Conservation (phyloP, 2,329 filamentous ascomycete species). For the Penicillium sp. region DNA sequence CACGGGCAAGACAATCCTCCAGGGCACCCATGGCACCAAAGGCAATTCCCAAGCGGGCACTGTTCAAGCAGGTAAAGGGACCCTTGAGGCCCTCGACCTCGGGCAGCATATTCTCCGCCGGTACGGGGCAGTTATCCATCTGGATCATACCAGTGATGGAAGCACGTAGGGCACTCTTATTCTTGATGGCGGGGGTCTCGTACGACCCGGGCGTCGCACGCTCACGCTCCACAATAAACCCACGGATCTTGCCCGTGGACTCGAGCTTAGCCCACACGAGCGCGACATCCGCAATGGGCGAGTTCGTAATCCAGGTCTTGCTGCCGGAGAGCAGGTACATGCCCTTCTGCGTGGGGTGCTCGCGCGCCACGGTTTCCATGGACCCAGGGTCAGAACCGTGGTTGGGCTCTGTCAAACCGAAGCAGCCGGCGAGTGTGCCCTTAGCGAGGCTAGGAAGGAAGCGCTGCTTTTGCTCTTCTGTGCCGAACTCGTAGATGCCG, state of each 20-base stretch:
- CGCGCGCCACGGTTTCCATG: slow-evolving; percentile 84
- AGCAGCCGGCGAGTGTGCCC: slow-evolving; percentile 78
- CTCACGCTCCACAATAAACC: slow-evolving; percentile 83
- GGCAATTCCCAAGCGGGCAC: slow-evolving; percentile 87
- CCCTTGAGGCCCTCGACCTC: slow-evolving; percentile 81
- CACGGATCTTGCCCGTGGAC: slow-evolving; percentile 87
- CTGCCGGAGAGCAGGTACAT: slow-evolving; percentile 74
- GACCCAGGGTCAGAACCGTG: slow-evolving; percentile 88
- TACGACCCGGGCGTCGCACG: slow-evolving; percentile 84
- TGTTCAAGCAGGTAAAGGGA: slow-evolving; percentile 92
- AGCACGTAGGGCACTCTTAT: slow-evolving; percentile 91
- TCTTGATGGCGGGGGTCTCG: slow-evolving; percentile 85
- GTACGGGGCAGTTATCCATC: slow-evolving; percentile 83
- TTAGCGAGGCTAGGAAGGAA: slow-evolving; percentile 78
- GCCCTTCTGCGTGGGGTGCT: slow-evolving; percentile 78
- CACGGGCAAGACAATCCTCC: slow-evolving; percentile 81
- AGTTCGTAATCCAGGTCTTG: slow-evolving; percentile 97
- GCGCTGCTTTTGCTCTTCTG: slow-evolving; percentile 81
- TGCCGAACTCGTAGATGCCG: slow-evolving; percentile 82
- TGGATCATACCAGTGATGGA: slow-evolving; percentile 98
- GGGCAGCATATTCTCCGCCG: slow-evolving; percentile 90
- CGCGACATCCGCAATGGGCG: slow-evolving; percentile 79
- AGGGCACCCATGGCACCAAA: slow-evolving; percentile 91
- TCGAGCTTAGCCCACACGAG: slow-evolving; percentile 92
- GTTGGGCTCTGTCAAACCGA: slow-evolving; percentile 88